Conservation (phyloP, 2,329 filamentous ascomycete species). For the Apiospora hydei region DNA sequence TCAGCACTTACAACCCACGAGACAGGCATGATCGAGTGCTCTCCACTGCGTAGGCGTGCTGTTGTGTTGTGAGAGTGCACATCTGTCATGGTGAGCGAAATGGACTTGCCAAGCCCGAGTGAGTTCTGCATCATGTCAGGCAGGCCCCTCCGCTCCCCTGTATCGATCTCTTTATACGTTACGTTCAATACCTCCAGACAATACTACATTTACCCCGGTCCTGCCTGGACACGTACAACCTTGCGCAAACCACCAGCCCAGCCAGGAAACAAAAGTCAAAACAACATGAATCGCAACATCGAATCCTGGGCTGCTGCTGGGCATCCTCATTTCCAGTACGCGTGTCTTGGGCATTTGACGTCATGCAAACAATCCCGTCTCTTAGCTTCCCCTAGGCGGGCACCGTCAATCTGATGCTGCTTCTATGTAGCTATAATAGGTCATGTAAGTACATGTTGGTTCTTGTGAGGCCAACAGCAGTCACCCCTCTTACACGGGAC, state of each 20-base stretch:
- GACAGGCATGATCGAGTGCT: no score
- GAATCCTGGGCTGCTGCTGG: background rate
- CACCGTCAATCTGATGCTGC: no score
- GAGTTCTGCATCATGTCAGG: background rate
- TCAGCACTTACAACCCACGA: background rate
- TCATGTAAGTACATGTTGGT: no score
- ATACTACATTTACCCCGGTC: background rate
- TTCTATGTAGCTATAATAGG: no score
- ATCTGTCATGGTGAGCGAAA: background rate
- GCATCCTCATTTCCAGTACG: constrained; percentile 15
- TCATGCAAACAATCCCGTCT: background rate
- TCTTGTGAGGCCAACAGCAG: no score
- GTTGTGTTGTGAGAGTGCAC: background rate
- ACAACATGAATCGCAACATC: background rate
- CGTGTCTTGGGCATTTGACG: constrained; percentile 4
- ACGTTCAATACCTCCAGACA: background rate
- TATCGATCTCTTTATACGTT: background rate
- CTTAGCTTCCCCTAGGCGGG: background rate
- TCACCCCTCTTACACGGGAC: background rate
- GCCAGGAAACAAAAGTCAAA: background rate
- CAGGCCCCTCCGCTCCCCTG: background rate
- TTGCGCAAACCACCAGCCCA: background rate
- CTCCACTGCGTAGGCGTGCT: background rate
- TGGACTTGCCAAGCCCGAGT: constrained; percentile 8
- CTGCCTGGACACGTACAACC: background rate